Evolutionary conservation across 1,284 basidiomycete genomes (phyloP).

Genomic region (Leccinum huronense): DNA sequence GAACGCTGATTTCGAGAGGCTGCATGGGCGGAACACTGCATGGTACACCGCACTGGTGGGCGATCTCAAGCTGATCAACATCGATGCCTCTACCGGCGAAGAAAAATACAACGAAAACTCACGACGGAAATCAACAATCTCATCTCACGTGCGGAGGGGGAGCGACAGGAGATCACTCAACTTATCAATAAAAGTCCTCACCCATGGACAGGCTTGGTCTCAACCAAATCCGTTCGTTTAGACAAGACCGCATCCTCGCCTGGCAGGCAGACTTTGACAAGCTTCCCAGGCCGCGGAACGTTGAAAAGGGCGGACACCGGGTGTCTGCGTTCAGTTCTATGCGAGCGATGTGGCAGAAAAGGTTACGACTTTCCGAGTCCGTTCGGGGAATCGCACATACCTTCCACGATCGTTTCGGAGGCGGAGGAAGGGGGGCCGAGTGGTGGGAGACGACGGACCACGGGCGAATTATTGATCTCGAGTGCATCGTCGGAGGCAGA

Average conservation of each 20-base stretch:
- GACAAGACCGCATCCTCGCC: slow-evolving; percentile 94
- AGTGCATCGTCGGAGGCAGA: slow-evolving; percentile 59
- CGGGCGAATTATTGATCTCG: slow-evolving; percentile 55
- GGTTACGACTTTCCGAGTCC: slow-evolving; percentile 52
- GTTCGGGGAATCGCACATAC: slow-evolving; percentile 52
- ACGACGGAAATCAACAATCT: slow-evolving; percentile 63
- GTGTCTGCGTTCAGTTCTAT: slow-evolving; percentile 66
- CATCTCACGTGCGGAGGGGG: slow-evolving; percentile 69
- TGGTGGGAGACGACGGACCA: slow-evolving; percentile 41
- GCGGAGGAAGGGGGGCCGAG: slow-evolving; percentile 60
- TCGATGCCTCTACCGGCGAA: slow-evolving; percentile 75
- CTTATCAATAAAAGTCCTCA: slow-evolving; percentile 74
- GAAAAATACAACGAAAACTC: slow-evolving; percentile 62
- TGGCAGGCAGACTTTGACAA: slow-evolving; percentile 90
- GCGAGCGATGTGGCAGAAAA: slow-evolving; percentile 64
- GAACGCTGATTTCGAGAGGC: slow-evolving; percentile 82
- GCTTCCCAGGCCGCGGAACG: slow-evolving; percentile 60
- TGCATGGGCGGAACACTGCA: slow-evolving; percentile 69
- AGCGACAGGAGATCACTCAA: slow-evolving; percentile 72
- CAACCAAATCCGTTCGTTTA: slow-evolving; percentile 82
- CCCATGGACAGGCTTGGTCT: slow-evolving; percentile 86
- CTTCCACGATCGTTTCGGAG: slow-evolving; percentile 73
- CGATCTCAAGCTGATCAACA: slow-evolving; percentile 70
- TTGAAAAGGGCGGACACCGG: slow-evolving; percentile 50
- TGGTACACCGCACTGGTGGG: slow-evolving; percentile 74